Base-by-base conservation (phyloP, 352 stramenopile species). In the Phytophthora crassamura region DNA sequence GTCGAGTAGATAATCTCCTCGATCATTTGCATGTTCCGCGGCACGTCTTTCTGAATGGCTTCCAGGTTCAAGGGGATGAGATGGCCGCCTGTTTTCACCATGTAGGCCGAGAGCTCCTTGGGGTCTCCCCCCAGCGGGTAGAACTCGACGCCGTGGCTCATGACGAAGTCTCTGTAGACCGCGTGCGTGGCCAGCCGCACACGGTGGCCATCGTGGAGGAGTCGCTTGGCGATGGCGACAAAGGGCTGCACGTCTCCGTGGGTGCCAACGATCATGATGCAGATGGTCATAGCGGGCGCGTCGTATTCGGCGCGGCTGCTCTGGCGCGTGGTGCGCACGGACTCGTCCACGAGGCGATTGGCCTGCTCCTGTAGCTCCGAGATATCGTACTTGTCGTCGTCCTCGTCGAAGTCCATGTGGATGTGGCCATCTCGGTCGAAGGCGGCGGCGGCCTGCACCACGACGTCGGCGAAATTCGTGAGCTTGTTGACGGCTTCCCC, bases 231-330 rank as follows among this genome's bases (percentile, higher is more conserved):
- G 36, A 98, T 93, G 20, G 71, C 87, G 8, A 96, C 59, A 61
- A 96, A 97, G 7, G 89, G 89, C 72, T 95, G 82, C 18, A 97
- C 89, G 54, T 97, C 90, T 10, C 90, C 89, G 5, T 85, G 80
- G 0, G 90, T 97, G 22, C 90, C 90, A n/a, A 97, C 90, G 55
- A 97, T 86, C 84, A 97, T 94, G 64, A 97, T 95, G 45, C 91
- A 91, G 34, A 97, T 75, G 25, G 66, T 88, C 83, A 97, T 86
- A 0, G 36, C 15, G 7, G 80, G 77, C 18, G 69, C 72, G 15
- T 75, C 20, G 35, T 71, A 64, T 25, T 70, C 51, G 14, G 41
- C 35, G 48, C 42, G 45, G 28, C 53, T 68, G 61, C 63, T 71
- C 33, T 69, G 49, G 7, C 64, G 35, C 7, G 49, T 59, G 28